phyloP scores from a whole-genome alignment of 257 asterid species.

The Cordia subcordata region DNA sequence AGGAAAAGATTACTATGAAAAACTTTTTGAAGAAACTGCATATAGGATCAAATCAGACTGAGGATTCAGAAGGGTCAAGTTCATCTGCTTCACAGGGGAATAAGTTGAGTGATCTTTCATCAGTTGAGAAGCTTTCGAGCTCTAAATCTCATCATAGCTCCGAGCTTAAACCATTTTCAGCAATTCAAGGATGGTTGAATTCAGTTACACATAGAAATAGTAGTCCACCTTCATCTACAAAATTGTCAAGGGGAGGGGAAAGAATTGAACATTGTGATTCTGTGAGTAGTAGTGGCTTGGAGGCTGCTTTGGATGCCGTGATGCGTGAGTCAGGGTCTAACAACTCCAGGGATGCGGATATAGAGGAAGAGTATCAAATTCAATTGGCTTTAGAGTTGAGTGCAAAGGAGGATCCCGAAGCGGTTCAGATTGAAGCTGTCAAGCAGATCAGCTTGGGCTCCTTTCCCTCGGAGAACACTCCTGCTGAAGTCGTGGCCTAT shows the following conservation, averaged over 20 bases:
- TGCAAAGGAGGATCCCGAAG: conserved; percentile 97
- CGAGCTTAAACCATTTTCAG: conserved; percentile 67
- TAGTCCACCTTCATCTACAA: conserved; percentile 66
- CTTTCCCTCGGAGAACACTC: conserved; percentile 59
- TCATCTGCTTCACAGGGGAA: conserved; percentile 48
- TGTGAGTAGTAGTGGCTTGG: conserved; percentile 60
- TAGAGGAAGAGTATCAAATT: conserved; percentile 92
- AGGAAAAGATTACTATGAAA: conserved; percentile 40
- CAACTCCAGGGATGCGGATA: conserved; percentile 73
- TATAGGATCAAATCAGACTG: conserved; percentile 65
- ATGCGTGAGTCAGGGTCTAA: conserved; percentile 56
- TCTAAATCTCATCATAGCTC: conserved; percentile 41
- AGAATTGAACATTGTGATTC: conserved; percentile 72
- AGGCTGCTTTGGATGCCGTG: conserved; percentile 61
- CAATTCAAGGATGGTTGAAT: conserved; percentile 91
- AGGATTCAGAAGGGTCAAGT: conserved; percentile 66
- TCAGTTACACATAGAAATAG: conserved; percentile 65
- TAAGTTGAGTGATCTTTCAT: conserved; percentile 44
- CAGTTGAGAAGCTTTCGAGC: conserved; percentile 40
- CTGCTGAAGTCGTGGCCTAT: conserved; percentile 81
- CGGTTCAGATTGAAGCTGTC: conserved; percentile 96
- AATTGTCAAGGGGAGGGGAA: conserved; percentile 35
- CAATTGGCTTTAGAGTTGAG: conserved; percentile 87
- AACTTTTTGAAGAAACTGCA: conserved; percentile 81
- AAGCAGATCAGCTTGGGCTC: conserved; percentile 95